Evolutionary conservation across 2,329 filamentous ascomycete species (phyloP), one percentile per base, ranked within the genome.

Genomic region (Beauveria medogensis): DNA sequence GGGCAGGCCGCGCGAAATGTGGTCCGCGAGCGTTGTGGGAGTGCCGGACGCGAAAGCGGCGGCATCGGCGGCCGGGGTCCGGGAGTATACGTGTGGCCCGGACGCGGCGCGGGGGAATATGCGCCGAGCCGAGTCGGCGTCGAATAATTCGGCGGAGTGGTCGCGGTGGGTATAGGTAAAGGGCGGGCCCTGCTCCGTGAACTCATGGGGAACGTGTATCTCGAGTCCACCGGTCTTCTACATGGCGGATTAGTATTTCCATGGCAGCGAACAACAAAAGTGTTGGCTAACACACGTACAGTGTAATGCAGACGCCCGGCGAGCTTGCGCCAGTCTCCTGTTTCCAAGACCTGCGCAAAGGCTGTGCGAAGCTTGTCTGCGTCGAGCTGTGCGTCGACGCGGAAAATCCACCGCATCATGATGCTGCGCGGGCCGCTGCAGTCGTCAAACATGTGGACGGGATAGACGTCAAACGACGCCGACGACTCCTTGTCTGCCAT

Each of bases 311-410:
- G 63, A 5, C 78, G 72, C 6, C 77, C 79, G 0, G 77, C 78
- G 1, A 82, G 64, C 62, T 78, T 78, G 30, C 71, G 72, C 79
- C 78, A 82, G 40, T 75, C 75, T 1, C 73, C 75, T 8, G 71
- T 73, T 14, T 75, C 69, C 8, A 81, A 63, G 16, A 82, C 66
- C 16, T 64, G 66, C 10, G 68, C 66, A 1, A 81, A 67, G 1
- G 76, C 66, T 5, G 48, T 58, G 2, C 69, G 67, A 2, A 82
- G 69, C 50, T 69, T 76, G 0, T 73, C 64, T 0, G 72, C 64
- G 60, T 82, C 77, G 3, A 82, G 71, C 2, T 78, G 75, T 59
- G 78, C 74, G 62, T 81, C 73, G 64, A 80, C 81, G 3, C 70
- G 69, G 40, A 80, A 68, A 0, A 72, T 72, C 68, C 69, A 73